Base-by-base conservation (phyloP, 768 basidiomycete genomes). In the Leccinum boreale region DNA sequence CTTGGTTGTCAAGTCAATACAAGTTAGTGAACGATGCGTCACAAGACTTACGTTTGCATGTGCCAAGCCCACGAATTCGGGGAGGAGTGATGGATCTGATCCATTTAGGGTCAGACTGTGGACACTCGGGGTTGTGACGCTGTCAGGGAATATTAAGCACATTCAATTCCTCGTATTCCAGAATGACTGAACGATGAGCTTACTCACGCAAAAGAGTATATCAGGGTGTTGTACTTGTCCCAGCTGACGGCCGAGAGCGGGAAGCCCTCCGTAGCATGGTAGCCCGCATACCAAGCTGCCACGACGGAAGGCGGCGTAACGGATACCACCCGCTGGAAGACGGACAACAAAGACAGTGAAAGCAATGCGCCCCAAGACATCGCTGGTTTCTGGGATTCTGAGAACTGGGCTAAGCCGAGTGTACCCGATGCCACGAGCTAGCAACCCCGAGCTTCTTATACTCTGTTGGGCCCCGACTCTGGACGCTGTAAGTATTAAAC, bases 241-340 rank as follows among this genome's bases (percentile, higher is more conserved):
- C 87, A 89, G 59, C 77, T 81, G 58, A 89, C 73, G n/a, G 78
- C 74, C 5, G 75, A 74, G 12, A 85, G 71, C 3, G 84, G 76
- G 62, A 84, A 85, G 0, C 77, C 75, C 24, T 72, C 65, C 14
- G 67, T 70, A n/a, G 79, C 76, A 64, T 87, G 83, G 80, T 80
- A 89, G 39, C 83, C 82, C n/a, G 85, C 80, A 61, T 80, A 88
- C 86, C 87, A 89, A 9, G 81, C 75, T 14, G 78, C 70, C 6
- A 82, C 80, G 12, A 85, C 75, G 45, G 52, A 51, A 29, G 26
- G 29, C 1, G 55, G 12, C 11, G 26, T 19, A 28, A 29, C 10
- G 55, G 50, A 56, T 14, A 29, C n/a, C 21, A 19, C 52, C 19
- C 11, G 56, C 17, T 36, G 52, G 9, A 45, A 24, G 46, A 49